phyloP scores from a whole-genome alignment of 305 asterid genomes.

The Salvia sclarea region DNA sequence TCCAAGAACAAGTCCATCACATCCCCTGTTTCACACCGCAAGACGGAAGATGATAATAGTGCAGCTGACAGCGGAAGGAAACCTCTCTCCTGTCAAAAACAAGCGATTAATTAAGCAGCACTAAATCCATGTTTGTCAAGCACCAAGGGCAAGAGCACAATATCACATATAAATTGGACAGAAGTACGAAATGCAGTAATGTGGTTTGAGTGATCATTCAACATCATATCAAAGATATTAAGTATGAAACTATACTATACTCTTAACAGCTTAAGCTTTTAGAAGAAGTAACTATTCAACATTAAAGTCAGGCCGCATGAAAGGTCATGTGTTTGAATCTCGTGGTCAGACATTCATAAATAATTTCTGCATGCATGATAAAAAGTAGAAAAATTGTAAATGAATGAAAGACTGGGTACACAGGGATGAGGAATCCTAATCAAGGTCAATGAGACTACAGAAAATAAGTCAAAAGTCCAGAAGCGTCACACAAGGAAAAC shows the following conservation, averaged over 20 bases:
- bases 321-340: not conserved
- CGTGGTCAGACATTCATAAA: not conserved
- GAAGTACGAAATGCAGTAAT: not conserved
- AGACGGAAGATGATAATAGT: conserved; percentile 71
- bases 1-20: conserved; percentile 62
- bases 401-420: not conserved
- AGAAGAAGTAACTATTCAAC: not conserved
- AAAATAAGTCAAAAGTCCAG: not conserved
- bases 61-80: conserved; percentile 97
- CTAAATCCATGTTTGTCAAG: no score
- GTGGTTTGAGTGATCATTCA: not conserved
- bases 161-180: conserved; percentile 9
- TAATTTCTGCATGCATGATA: not conserved
- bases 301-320: not conserved
- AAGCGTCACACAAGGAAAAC: not conserved
- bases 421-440: not conserved
- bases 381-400: not conserved
- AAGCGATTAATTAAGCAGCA: conserved; percentile 34
- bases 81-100: conserved; percentile 79
- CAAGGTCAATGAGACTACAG: not conserved
- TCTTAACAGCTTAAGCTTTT: not conserved
- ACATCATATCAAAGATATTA: not conserved
- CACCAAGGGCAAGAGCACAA: conserved; percentile 20
- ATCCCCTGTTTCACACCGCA: conserved; percentile 66
- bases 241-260: not conserved